These are phyloP conservation scores for Conoideocrella luteorostrata DNA, from an alignment of 2,329 filamentous ascomycete genomes.

Conservation along the genomic window DNA sequence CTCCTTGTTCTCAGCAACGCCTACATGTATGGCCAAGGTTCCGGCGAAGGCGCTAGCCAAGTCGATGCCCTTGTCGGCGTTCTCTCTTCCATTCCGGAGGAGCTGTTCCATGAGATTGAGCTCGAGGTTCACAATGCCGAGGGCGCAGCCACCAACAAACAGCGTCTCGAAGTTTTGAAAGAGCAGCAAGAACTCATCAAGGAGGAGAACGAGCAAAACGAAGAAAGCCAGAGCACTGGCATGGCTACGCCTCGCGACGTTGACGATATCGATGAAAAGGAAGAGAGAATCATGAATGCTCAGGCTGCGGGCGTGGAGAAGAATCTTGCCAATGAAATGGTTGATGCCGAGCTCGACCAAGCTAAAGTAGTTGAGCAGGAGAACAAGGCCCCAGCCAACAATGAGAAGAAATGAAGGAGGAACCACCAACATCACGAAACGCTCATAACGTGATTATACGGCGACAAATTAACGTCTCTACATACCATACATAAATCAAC, in stretches of 20 bases:
- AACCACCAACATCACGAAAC: no score
- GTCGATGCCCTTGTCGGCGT: slow-evolving; percentile 91
- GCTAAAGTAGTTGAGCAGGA: slow-evolving; percentile 21
- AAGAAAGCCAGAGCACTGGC: slow-evolving; percentile 69
- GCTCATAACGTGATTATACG: no score
- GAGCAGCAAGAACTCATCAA: slow-evolving; percentile 98
- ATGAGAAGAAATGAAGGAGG: slow-evolving; percentile 4
- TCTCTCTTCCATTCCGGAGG: slow-evolving; percentile 89
- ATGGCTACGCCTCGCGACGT: slow-evolving; percentile 73
- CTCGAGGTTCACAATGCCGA: slow-evolving; percentile 96
- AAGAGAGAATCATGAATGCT: slow-evolving; percentile 57
- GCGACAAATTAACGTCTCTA: neutral
- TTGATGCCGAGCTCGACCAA: slow-evolving; percentile 48
- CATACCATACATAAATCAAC: neutral
- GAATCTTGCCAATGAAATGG: slow-evolving; percentile 46
- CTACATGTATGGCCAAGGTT: slow-evolving; percentile 90
- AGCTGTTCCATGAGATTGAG: slow-evolving; percentile 98
- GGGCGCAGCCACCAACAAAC: slow-evolving; percentile 96
- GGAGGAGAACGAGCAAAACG: slow-evolving; percentile 90
- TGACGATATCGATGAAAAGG: slow-evolving; percentile 92
- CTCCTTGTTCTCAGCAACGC: slow-evolving; percentile 93
- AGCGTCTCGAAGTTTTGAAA: slow-evolving; percentile 94
- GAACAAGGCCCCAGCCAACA: slow-evolving; percentile 14
- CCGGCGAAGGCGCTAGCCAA: slow-evolving; percentile 81
- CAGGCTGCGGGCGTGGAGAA: slow-evolving; percentile 41